Base-by-base conservation (phyloP, 2,329 filamentous ascomycete genomes). In the Colletotrichum sp. region DNA sequence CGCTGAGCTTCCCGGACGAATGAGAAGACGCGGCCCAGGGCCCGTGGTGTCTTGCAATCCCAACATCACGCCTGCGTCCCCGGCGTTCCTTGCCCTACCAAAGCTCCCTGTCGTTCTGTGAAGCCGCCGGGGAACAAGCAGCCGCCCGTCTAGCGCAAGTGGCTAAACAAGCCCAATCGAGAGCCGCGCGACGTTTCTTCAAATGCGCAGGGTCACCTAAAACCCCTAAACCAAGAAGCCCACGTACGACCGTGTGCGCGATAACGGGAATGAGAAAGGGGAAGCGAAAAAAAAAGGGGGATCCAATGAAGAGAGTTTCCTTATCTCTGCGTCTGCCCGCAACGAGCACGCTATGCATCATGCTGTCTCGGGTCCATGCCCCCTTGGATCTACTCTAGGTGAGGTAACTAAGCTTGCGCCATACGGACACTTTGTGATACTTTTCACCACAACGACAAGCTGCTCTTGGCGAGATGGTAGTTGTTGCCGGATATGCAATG, bases 271-370 rank as follows among this genome's bases (percentile, higher is more conserved):
- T 48, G 57, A 55, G 30, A 65, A 61, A 59, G 39, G 69, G 36
- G 39, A 32, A 15, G 15, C 15, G n/a, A 15, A 36, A 24, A 12
- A 43, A 43, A 48, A 48, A 36, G 0, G 18, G 39, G n/a, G 64
- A 24, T 55, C 70, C 72, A 75, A 75, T 75, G 63, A 57, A 55
- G 61, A 67, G 61, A 67, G 55, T 73, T 60, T 73, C n/a, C 70
- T 72, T 75, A 75, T 73, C 73, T 75, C 28, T 61, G 57, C 18
- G 39, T 21, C 21, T 57, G 67, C 34, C 13, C 18, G 18, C 28
- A 28, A 55, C 39, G 28, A 18, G 32, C 52, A 34, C 61, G 18
- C 36, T 28, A 36, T 39, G 52, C 68, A 71, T 74, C 67, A 72
- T 72, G 61, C 63, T 28, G 61, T 63, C 55, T 72, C 68, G 55